Evolutionary conservation across 768 basidiomycete species (phyloP), one percentile per base, ranked within the genome.

Genomic region (Saitozyma sp.): DNA sequence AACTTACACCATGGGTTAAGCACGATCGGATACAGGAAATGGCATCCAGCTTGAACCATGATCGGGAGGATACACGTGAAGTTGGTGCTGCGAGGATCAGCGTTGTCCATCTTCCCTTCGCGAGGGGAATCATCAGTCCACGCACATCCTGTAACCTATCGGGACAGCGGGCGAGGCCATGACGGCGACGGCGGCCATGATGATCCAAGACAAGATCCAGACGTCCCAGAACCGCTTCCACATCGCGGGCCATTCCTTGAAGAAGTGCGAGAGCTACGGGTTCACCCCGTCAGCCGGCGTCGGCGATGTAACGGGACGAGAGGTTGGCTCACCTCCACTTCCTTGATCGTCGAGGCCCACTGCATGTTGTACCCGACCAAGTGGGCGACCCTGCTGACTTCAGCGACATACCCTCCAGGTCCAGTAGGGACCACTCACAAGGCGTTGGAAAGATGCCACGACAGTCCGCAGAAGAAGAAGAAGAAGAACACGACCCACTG

Each of bases 161-260:
- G 89, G 87, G 0, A 91, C 83, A 14, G 88, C 40, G 4, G 80
- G 69, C 0, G 79, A 81, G 37, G 81, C 75, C 59, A 92, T 81
- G 29, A 92, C 65, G 54, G 85, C 76, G 70, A 91, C 88, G 43
- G 76, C 82, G 9, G 71, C 52, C 16, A 77, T 73, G 55, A 74
- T 62, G 49, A 74, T 45, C 19, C 83, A 70, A 9, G 82, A 80
- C 42, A 85, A 85, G 42, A 91, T 64, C 50, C 84, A 67, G 64
- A 84, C 48, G 86, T 69, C 71, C 84, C 89, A 87, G 82, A 90
- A 94, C 8, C 91, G 87, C 65, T 86, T 86, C 73, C 88, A 81
- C 77, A 94, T 92, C 61, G 86, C 85, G 1, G 92, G 92, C 39
- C 92, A 87, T 78, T 94, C 92, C 61, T 89, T 86, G 85, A 89